phyloP scores from a whole-genome alignment of 768 basidiomycete species.

The Phylloporus scabripes region DNA sequence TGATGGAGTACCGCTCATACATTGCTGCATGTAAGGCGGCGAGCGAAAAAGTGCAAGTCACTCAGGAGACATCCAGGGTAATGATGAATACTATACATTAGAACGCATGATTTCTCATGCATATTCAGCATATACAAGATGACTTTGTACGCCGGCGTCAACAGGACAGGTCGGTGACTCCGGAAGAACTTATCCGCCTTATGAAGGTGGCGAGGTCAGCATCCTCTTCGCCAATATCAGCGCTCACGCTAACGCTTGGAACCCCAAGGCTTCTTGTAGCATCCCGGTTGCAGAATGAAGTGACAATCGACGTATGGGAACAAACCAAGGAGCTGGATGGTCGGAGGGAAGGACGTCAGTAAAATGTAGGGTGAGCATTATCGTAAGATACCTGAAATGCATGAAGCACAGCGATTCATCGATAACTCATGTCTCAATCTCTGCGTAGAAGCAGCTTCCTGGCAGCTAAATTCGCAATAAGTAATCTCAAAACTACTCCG shows the following conservation, averaged over 20 bases:
- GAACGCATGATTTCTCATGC: background rate
- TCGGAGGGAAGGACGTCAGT: conserved; percentile 29
- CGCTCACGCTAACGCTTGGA: conserved; percentile 5
- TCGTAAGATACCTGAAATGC: background rate
- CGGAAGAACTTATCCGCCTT: conserved; percentile 60
- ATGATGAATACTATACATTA: conserved; percentile 1
- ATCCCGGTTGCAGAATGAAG: conserved; percentile 49
- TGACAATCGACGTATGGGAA: conserved; percentile 60
- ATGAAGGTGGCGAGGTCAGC: conserved; percentile 68
- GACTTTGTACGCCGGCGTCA: conserved; percentile 56
- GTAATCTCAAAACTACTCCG: background rate
- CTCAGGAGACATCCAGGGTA: conserved; percentile 57
- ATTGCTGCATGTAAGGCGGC: conserved; percentile 50
- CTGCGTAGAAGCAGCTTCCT: background rate
- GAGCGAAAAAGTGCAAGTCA: conserved; percentile 47
- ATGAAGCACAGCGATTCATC: background rate
- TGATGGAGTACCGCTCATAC: conserved; percentile 53
- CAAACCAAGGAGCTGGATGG: conserved; percentile 55
- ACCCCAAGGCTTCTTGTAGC: conserved; percentile 53
- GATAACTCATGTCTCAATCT: background rate
- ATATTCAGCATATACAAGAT: conserved; percentile 61
- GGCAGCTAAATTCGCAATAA: conserved; percentile 2
- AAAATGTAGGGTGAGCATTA: conserved; percentile 8
- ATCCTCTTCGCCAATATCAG: background rate
- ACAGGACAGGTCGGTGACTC: conserved; percentile 34